A percentile compares a stretch with the other conserved stretches of the same genome.
Evolutionary conservation across 176 grass and related monocot species (phyloP).

Genomic region (Miscanthus lutarioriparius): DNA sequence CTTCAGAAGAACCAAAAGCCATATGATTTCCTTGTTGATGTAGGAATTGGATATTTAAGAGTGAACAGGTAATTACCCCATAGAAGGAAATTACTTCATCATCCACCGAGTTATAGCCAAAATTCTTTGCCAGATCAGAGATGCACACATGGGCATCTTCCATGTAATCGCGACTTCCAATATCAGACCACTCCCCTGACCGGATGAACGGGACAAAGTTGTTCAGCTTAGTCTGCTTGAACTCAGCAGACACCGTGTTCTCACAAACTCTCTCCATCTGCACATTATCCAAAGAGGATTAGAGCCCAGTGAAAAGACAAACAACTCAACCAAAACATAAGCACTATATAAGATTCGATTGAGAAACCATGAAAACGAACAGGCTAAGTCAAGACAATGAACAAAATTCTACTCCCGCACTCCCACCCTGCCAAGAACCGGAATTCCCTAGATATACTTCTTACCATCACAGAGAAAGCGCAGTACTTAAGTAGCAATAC

Average conservation of each 20-base stretch:
- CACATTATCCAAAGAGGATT: slow-evolving; percentile 4
- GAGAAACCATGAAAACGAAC: neutral
- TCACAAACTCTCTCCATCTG: slow-evolving; percentile 89
- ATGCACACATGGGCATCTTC: slow-evolving; percentile 97
- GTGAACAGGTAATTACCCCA: slow-evolving; percentile 60
- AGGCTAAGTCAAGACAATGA: neutral
- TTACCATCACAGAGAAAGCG: slow-evolving; percentile 20
- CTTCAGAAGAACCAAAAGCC: neutral
- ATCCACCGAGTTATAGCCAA: slow-evolving; percentile 35
- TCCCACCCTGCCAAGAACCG: neutral
- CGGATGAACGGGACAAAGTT: slow-evolving; percentile 66
- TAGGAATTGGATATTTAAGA: neutral
- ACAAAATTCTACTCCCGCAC: neutral
- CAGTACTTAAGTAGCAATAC: slow-evolving; percentile 14
- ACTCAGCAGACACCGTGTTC: slow-evolving; percentile 59
- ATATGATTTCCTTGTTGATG: neutral
- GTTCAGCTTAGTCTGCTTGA: slow-evolving; percentile 47
- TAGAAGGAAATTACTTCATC: slow-evolving; percentile 84
- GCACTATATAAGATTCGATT: neutral
- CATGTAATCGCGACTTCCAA: slow-evolving; percentile 73
- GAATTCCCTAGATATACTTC: slow-evolving; percentile 14
- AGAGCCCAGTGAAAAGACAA: neutral
- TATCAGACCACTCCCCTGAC: slow-evolving; percentile 88
- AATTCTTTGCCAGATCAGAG: slow-evolving; percentile 85
- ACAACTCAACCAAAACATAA: neutral